Evolutionary conservation across 805 yeast genomes (phyloP).

Genomic region (Wilhelminamyces savonicus): DNA sequence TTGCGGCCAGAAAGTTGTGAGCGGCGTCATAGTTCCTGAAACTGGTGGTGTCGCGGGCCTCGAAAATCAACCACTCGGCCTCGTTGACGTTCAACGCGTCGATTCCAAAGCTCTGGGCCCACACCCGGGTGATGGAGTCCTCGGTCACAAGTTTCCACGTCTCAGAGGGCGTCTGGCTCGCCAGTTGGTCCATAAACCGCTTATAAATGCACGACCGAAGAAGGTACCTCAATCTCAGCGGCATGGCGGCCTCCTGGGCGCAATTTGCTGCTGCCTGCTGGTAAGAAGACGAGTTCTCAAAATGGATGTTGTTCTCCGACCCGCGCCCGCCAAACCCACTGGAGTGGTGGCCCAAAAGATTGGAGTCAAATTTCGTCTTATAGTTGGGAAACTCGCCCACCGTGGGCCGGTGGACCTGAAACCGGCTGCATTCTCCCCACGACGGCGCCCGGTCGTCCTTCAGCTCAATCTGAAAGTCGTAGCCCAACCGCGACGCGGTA

Average conservation of each 20-base stretch:
- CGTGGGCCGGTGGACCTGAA: conserved; percentile 39
- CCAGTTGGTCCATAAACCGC: conserved; percentile 34
- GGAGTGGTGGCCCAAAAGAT: conserved; percentile 1
- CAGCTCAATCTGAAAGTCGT: conserved; percentile 30
- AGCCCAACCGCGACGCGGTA: too few relatives aligned
- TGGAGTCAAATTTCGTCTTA: conserved; percentile 29
- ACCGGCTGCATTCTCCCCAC: conserved; percentile 45
- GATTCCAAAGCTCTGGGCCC: conserved; percentile 53
- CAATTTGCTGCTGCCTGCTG: conserved; percentile 17
- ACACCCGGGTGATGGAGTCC: conserved; percentile 44
- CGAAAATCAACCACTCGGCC: conserved; percentile 39
- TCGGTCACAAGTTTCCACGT: conserved; percentile 61
- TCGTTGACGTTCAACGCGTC: conserved; percentile 46
- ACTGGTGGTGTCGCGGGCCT: conserved; percentile 28
- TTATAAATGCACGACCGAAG: conserved; percentile 56
- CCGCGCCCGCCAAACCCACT: not conserved
- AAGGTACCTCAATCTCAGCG: conserved; percentile 46
- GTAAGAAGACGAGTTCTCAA: conserved; percentile 21
- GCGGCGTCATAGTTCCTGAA: conserved; percentile 21
- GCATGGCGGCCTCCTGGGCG: conserved; percentile 38
- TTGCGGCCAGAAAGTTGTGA: conserved; percentile 10
- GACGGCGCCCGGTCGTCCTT: conserved; percentile 41
- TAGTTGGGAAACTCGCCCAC: conserved; percentile 45
- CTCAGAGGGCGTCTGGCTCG: conserved; percentile 12
- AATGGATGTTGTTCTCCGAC: conserved; percentile 18